Base-by-base conservation (phyloP, 2,329 filamentous ascomycete species). In the Neofusicoccum ribis region DNA sequence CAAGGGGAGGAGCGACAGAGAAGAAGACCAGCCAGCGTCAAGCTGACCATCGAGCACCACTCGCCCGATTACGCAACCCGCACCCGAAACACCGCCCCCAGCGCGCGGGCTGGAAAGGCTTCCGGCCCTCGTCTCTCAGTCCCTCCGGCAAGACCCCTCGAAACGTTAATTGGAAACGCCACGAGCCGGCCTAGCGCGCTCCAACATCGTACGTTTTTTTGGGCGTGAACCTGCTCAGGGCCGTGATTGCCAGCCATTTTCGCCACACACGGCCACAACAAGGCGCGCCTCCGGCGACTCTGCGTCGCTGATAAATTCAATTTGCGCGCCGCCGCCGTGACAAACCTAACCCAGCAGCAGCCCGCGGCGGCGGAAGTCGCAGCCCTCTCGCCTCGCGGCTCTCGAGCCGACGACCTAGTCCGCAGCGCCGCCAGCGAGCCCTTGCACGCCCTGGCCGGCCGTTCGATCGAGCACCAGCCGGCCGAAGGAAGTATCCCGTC, bases 191-290 rank as follows among this genome's bases (percentile, higher is more conserved):
- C 43, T 60, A 60, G 56, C 56, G 56, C 41, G 12, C 41, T 36
- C 31, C 20, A 34, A 37, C 27, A 60, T 60, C 56, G 56, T 60
- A 60, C 56, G 56, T 60, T 60, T 60, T 59, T 44, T 44, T 46
- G 11, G 39, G 15, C 15, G 43, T 46, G 15, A 15, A 17, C 14
- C n/a, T 46, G 14, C 43, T 46, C 15, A 20, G 8, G 43, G 15
- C n/a, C 20, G 17, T 49, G 17, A 5, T 27, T 20, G 8, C 17
- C 3, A 3, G 11, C 17, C 46, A 27, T 49, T 12, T 14, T 49
- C 46, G 8, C 20, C n/a, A 12, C 5, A 17, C 6, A 14, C 12
- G 31, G 47, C n/a, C 46, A 17, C 20, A 49, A 12, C 46, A 27
- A 8, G 9, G 8, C 27, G 20, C 17, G 46, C 46, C 9, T n/a